Evolutionary conservation across 1,284 basidiomycete genomes (phyloP).

Genomic region (Ceratobasidium sp.): DNA sequence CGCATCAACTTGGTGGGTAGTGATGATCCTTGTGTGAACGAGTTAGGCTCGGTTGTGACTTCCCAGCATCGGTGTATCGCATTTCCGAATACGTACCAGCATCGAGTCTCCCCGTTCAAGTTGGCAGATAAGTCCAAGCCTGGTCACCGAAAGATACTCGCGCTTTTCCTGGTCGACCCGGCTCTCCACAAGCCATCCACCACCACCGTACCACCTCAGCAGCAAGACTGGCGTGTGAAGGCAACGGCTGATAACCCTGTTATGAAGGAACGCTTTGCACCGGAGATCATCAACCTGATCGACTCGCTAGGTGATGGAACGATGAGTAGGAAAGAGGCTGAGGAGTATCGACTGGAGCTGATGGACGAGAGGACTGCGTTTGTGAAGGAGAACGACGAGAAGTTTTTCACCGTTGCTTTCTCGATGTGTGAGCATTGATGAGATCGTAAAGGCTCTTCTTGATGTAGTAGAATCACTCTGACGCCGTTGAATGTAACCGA

Average conservation of each 20-base stretch:
- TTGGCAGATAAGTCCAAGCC: conserved; percentile 51
- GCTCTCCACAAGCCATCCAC: conserved; percentile 45
- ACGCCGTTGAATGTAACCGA: too few species aligned
- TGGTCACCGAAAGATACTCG: conserved; percentile 54
- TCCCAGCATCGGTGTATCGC: conserved; percentile 56
- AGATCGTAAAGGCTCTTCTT: too few species aligned
- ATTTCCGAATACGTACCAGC: conserved; percentile 67
- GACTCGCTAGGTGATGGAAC: conserved; percentile 46
- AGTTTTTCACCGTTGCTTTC: neutral
- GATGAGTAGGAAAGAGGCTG: conserved; percentile 51
- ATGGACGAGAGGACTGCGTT: conserved; percentile 52
- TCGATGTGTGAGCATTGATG: conserved; percentile 17
- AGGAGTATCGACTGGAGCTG: conserved; percentile 50
- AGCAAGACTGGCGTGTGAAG: conserved; percentile 51
- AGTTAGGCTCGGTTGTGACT: conserved; percentile 49
- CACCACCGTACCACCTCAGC: conserved; percentile 46
- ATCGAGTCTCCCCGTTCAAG: conserved; percentile 51
- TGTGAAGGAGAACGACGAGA: neutral
- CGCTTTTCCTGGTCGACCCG: conserved; percentile 55
- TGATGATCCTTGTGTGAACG: conserved; percentile 39
- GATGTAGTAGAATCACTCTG: too few species aligned
- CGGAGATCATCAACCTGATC: conserved; percentile 48
- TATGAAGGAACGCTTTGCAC: too few species aligned
- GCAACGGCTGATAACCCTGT: too few species aligned
- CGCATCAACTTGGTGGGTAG: neutral